A percentile compares a stretch with the other conserved stretches of the same genome.
Conservation (phyloP, 1,284 basidiomycete species). For the Malassezia sp. region DNA sequence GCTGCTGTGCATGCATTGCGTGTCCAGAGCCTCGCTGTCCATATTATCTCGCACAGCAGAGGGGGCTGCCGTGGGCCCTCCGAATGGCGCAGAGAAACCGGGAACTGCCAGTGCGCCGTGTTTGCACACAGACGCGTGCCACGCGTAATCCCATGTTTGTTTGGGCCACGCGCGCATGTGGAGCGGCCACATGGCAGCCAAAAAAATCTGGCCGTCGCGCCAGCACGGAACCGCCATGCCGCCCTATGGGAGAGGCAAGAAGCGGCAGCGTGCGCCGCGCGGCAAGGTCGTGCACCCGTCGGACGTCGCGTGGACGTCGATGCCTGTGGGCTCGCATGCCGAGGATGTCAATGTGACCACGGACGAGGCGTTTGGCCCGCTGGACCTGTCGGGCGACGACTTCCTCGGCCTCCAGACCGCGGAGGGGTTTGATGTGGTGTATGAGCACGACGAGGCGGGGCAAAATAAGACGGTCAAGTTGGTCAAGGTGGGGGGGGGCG, state of each 20-base stretch:
- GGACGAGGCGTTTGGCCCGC: conserved; percentile 11
- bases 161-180: conserved; percentile 10
- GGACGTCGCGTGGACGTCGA: conserved; percentile 8
- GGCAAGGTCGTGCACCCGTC: conserved; percentile 1
- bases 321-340: conserved; percentile 1
- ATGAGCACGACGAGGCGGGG: conserved; percentile 21
- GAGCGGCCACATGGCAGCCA: conserved; percentile 3
- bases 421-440: conserved; percentile 33
- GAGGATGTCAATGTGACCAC: conserved; percentile 14
- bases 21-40: no score
- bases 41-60: no score
- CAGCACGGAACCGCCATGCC: no score
- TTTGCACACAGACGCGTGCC: no score
- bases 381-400: conserved; percentile 23
- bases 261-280: background rate
- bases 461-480: conserved; percentile 27
- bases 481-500: conserved; percentile 2
- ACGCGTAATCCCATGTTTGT: conserved; percentile 9
- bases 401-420: conserved; percentile 43
- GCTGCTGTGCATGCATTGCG: no score
- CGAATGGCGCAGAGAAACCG: no score
- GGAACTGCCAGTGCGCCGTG: no score
- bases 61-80: no score
- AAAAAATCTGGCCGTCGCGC: no score
- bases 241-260: conserved; percentile 5